Conservation (phyloP, 1,284 basidiomycete species). For the Rhodotorula mucilaginosa region DNA sequence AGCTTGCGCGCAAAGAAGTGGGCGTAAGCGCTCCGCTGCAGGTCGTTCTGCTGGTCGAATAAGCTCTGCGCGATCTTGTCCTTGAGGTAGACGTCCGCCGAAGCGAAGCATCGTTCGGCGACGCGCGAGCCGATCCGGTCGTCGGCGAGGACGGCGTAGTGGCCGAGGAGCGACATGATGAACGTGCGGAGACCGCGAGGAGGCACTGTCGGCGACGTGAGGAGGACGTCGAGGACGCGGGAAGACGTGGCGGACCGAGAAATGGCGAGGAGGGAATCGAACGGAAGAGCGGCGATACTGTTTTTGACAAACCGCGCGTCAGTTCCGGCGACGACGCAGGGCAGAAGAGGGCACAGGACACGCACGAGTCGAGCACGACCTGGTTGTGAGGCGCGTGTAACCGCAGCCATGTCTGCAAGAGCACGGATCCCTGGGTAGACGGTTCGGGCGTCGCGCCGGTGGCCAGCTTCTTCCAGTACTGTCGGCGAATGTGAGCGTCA, state of each 20-base stretch:
- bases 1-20: slow-evolving; percentile 79
- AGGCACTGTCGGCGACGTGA: slow-evolving; percentile 67
- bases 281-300: slow-evolving; percentile 57
- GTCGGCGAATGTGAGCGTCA: slow-evolving; percentile 47
- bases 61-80: slow-evolving; percentile 85
- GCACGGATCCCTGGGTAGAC: slow-evolving; percentile 77
- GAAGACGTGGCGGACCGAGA: slow-evolving; percentile 73
- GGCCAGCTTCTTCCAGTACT: slow-evolving; percentile 40
- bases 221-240: slow-evolving; percentile 72
- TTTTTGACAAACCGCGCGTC: neutral
- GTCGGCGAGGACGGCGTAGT: slow-evolving; percentile 73
- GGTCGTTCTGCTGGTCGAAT: slow-evolving; percentile 62
- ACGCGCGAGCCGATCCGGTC: slow-evolving; percentile 85
- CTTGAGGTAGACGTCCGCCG: slow-evolving; percentile 85
- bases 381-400: slow-evolving; percentile 65
- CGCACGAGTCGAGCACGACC: slow-evolving; percentile 66
- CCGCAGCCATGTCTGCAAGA: slow-evolving; percentile 75
- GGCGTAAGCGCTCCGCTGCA: slow-evolving; percentile 75
- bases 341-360: neutral
- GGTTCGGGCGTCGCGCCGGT: slow-evolving; percentile 47
- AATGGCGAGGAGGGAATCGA: slow-evolving; percentile 63
- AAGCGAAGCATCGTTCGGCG: slow-evolving; percentile 79
- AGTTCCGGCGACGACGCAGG: neutral
- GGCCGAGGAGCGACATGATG: slow-evolving; percentile 68
- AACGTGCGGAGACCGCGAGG: slow-evolving; percentile 68